Base-by-base conservation (phyloP, 805 yeast species). In the Saccharomycopsis amapae region DNA sequence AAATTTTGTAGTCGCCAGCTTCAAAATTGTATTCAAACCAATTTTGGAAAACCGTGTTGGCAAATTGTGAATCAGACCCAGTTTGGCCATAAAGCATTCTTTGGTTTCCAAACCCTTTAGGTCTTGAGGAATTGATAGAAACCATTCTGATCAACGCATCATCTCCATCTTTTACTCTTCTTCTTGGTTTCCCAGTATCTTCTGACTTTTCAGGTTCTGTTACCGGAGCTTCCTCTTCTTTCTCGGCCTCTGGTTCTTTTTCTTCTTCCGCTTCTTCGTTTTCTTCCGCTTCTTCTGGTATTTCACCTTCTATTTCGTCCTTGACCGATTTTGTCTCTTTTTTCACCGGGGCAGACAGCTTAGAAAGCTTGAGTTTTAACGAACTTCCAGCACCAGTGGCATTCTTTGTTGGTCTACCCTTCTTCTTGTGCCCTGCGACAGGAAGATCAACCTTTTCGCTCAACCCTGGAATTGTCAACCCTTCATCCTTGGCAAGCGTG, bases 11-110 rank as follows among this genome's bases (percentile, higher is more conserved):
- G 37, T 59, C 62, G 25, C 62, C 53, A 13, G 77, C 68, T 18
- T 62, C 62, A 34, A 69, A 54, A 22, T 51, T 54, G 38, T 62
- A 58, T 53, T 67, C 70, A 51, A 67, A 67, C 59, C 66, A 58
- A 40, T 62, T 60, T 33, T 60, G 59, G 19, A 53, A 54, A 5
- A 55, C 39, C 4, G 60, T 52, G 2, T 59, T 59, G 5, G 55
- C 33, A 10, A 44, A 15, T 28, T 37, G 46, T 25, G 45, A 18
- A 44, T 40, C 45, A 51, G 58, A 45, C 54, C 59, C 35, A 55
- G 51, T 13, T 40, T 23, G 60, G 43, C 34, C 59, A 53, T 24
- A 48, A 19, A 53, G 49, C 24, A 18, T 56, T 57, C 45, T 55
- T 37, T 18, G 44, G 19, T 19, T 19, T 13, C 22, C 31, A 19